These are phyloP conservation scores for Ustilago tritici DNA, from an alignment of 1,284 basidiomycete species.

Conservation along the genomic window DNA sequence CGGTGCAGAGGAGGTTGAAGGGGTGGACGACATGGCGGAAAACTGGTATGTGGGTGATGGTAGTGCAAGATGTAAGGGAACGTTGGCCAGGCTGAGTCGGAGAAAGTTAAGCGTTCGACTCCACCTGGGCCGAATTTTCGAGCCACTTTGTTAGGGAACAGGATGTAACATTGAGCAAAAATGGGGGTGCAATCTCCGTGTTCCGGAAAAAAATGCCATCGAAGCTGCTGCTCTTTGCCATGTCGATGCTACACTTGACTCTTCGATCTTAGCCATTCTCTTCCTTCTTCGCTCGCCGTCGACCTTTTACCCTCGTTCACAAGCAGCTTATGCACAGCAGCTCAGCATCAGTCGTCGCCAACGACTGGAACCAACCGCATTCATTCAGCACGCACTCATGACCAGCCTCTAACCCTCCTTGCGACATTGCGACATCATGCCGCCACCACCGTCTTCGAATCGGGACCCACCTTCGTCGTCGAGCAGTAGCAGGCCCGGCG, in stretches of 20 bases:
- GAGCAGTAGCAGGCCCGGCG: background rate
- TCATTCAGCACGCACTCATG: slow-evolving; percentile 2
- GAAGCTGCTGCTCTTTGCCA: too few species aligned
- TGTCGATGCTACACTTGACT: too few species aligned
- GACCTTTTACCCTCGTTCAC: too few species aligned
- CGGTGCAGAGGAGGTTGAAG: slow-evolving; percentile 51
- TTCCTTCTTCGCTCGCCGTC: too few species aligned
- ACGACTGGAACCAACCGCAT: background rate
- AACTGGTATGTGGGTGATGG: background rate
- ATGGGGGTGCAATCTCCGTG: too few species aligned
- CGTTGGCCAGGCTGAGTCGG: background rate
- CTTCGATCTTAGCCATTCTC: too few species aligned
- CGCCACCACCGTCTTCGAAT: slow-evolving; percentile 10
- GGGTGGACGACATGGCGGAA: slow-evolving; percentile 63
- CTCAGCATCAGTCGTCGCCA: background rate
- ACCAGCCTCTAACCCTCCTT: background rate
- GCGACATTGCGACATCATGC: slow-evolving; percentile 12
- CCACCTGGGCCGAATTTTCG: too few species aligned
- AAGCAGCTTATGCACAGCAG: too few species aligned
- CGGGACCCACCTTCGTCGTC: background rate
- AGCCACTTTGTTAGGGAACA: too few species aligned
- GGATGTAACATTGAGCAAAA: too few species aligned
- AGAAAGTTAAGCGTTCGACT: too few species aligned
- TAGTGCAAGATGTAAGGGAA: background rate
- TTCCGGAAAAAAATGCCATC: too few species aligned